These are phyloP conservation scores for Termitomyces sp. DNA, from an alignment of 768 basidiomycete genomes.

Conservation along the genomic window DNA sequence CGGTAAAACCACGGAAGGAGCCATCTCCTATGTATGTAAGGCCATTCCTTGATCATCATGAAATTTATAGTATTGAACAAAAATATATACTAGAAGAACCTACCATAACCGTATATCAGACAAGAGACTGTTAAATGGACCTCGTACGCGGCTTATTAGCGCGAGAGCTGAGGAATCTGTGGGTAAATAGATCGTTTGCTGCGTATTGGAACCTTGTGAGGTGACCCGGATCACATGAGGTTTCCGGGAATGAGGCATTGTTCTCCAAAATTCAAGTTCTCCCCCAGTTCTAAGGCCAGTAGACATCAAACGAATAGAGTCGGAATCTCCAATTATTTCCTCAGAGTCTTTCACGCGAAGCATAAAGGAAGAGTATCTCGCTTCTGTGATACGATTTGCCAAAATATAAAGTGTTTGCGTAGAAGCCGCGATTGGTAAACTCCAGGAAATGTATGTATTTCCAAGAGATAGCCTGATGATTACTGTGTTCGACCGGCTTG, in stretches of 20 bases:
- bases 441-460: neutral
- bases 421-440: neutral
- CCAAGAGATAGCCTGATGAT: neutral
- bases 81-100: neutral
- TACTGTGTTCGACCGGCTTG: neutral
- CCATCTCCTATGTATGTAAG: neutral
- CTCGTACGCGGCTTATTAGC: neutral
- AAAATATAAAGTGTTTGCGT: neutral
- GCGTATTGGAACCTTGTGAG: neutral
- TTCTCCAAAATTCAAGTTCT: neutral
- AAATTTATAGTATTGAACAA: neutral
- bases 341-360: neutral
- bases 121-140: neutral
- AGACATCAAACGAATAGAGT: neutral
- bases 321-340: neutral
- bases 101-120: neutral
- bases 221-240: neutral
- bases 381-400: neutral
- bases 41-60: neutral
- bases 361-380: neutral
- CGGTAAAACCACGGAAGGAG: neutral
- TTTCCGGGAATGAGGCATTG: neutral
- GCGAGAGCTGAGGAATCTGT: neutral
- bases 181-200: neutral
- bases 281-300: neutral